Evolutionary conservation across 352 stramenopile species (phyloP), one percentile per base, ranked within the genome.

Genomic region (Phytophthora ohioensis): DNA sequence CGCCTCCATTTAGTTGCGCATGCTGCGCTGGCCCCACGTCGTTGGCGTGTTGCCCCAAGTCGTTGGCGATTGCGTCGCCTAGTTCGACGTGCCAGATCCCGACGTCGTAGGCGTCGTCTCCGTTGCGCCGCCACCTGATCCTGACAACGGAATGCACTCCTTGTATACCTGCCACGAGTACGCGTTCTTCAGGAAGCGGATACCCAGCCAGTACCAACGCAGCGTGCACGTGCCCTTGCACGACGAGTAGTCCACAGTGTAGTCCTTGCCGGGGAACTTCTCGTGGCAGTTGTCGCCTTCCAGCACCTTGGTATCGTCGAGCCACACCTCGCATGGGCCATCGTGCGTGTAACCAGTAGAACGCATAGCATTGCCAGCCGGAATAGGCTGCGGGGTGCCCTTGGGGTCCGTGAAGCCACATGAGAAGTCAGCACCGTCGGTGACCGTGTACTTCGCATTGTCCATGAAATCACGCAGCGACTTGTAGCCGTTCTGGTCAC

Each of bases 131-230:
- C 32, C 47, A 3, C 59, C 49, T 13, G 62, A 57, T 12, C 62
- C 55, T 1, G 65, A 45, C 34, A 78, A 15, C 8, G 57, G 71
- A 10, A 80, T 72, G 53, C 79, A 85, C 4, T 58, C 75, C 77
- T 89, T 89, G 74, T 89, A 89, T 38, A 89, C 72, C 42, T 89
- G 79, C 81, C 81, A 89, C 65, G 79, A 89, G 67, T 80, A 80
- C 46, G 49, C 5, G 12, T 77, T 75, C 41, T 86, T 76, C 7
- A 82, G 34, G 61, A 74, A 79, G 1, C 77, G 77, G 0, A 80
- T 36, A 1, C 71, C 75, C 43, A 73, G 32, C 67, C 63, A 70
- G 54, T 70, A 70, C 63, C 63, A 70, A 3, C 63, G 63, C 34
- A 70, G 54, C 5, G 55, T 64, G 46, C 63, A 73, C 35, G 53